phyloP scores from a whole-genome alignment of 2,329 filamentous ascomycete species.

The Penicillium occitanis region DNA sequence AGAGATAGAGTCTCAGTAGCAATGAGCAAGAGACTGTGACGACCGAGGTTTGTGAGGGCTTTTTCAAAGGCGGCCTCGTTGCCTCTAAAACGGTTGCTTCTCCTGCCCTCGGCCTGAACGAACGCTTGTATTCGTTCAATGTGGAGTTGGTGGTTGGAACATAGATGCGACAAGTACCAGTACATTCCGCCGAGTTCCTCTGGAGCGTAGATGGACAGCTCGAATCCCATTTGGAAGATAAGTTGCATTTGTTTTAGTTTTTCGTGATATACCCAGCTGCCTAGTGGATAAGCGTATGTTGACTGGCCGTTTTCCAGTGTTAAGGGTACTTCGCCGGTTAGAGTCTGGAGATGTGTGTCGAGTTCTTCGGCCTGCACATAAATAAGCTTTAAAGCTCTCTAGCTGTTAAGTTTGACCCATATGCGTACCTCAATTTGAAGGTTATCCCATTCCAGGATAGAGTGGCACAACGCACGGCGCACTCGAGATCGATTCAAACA shows the following conservation, averaged over 20 bases:
- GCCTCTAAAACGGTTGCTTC: constrained; percentile 26
- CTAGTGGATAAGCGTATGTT: constrained; percentile 69
- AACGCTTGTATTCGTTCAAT: constrained; percentile 72
- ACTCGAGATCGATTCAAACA: constrained; percentile 90
- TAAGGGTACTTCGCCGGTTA: constrained; percentile 62
- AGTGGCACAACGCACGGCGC: constrained; percentile 83
- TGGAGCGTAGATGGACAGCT: constrained; percentile 82
- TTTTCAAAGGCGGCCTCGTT: constrained; percentile 37
- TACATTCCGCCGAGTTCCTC: constrained; percentile 89
- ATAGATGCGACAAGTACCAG: constrained; percentile 77
- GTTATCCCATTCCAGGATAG: constrained; percentile 77
- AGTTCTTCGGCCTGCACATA: constrained; percentile 57
- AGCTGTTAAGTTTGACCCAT: neutral
- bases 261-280: constrained; percentile 85
- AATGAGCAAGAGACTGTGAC: constrained; percentile 64
- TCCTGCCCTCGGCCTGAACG: constrained; percentile 43
- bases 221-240: constrained; percentile 89
- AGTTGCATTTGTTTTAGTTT: constrained; percentile 87
- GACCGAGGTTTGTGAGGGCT: constrained; percentile 55
- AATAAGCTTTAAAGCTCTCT: no score
- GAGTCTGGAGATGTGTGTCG: constrained; percentile 64
- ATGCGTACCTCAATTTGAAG: constrained; percentile 69
- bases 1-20: constrained; percentile 58
- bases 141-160: constrained; percentile 67
- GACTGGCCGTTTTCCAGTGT: constrained; percentile 55